Percentiles rank a stretch among this genome's conserved stretches.
Evolutionary conservation across 2,329 filamentous ascomycete species (phyloP).

Genomic region (Ascochyta viciae-villosae): DNA sequence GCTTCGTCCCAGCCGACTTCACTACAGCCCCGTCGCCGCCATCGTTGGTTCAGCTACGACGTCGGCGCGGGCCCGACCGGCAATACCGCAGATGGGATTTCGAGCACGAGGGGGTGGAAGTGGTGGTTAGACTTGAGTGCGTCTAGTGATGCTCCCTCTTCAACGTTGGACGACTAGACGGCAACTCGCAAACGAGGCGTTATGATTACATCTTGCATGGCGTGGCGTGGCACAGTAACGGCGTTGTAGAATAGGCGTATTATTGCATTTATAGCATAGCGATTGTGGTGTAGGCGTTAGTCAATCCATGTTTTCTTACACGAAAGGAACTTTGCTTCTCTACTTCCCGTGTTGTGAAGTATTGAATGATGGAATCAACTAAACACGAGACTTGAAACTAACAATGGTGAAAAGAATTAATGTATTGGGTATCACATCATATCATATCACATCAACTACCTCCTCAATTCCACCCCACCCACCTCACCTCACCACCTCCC

Average conservation of each 20-base stretch:
- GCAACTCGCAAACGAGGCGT: neutral
- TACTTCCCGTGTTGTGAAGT: too few relatives aligned
- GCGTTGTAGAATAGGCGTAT: neutral
- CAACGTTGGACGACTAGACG: too few relatives aligned
- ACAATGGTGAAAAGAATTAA: too few relatives aligned
- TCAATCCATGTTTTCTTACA: too few relatives aligned
- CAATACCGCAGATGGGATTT: neutral
- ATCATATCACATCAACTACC: too few relatives aligned
- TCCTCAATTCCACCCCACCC: too few relatives aligned
- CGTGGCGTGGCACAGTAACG: slow-evolving; percentile 7
- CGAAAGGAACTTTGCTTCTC: too few relatives aligned
- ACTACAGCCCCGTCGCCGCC: neutral
- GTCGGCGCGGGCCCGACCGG: neutral
- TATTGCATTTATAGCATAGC: neutral
- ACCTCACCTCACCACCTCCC: too few relatives aligned
- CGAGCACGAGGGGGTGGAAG: neutral
- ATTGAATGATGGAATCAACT: too few relatives aligned
- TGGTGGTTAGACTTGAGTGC: neutral
- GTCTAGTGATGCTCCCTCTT: neutral
- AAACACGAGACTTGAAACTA: too few relatives aligned
- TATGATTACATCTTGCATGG: slow-evolving; percentile 24
- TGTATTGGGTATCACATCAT: too few relatives aligned
- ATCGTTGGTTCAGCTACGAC: neutral
- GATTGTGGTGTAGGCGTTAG: neutral
- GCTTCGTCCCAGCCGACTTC: neutral